These are phyloP conservation scores for Euclidium syriacum DNA, from an alignment of 345 rosid species.

Conservation along the genomic window DNA sequence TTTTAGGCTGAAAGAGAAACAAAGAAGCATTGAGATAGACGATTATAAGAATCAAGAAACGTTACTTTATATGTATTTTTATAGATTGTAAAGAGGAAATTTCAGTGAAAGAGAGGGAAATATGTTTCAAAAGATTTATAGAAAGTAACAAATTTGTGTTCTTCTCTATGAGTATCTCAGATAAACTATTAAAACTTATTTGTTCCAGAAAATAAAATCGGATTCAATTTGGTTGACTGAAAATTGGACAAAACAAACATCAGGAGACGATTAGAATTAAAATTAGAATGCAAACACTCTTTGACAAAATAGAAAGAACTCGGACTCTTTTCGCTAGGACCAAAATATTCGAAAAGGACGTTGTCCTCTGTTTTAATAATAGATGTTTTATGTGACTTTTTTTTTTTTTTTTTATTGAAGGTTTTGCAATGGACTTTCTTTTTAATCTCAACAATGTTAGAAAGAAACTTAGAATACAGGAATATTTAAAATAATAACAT, in stretches of 20 bases:
- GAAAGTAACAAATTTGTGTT: not conserved
- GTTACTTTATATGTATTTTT: slow-evolving; percentile 5
- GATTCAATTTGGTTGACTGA: not conserved
- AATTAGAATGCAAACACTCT: not conserved
- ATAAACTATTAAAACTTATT: not conserved
- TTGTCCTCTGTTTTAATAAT: too few relatives aligned
- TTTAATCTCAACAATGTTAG: too few relatives aligned
- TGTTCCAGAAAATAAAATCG: not conserved
- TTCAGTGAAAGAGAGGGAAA: not conserved
- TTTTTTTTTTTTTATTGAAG: too few relatives aligned
- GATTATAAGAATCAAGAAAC: slow-evolving; percentile 9
- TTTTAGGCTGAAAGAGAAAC: slow-evolving; percentile 81
- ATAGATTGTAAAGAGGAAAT: slow-evolving; percentile 9
- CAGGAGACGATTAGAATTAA: not conserved
- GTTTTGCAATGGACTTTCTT: too few relatives aligned
- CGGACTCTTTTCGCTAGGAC: too few relatives aligned
- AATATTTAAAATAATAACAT: too few relatives aligned
- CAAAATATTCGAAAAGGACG: too few relatives aligned
- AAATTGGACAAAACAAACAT: not conserved
- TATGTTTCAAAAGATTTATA: not conserved
- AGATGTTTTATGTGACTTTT: too few relatives aligned
- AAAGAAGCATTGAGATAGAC: slow-evolving; percentile 45
- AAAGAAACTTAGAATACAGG: too few relatives aligned
- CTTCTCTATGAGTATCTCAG: not conserved
- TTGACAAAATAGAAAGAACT: not conserved